phyloP scores from a whole-genome alignment of 139 green algal genomes.

The Volvox reticuliferus region DNA sequence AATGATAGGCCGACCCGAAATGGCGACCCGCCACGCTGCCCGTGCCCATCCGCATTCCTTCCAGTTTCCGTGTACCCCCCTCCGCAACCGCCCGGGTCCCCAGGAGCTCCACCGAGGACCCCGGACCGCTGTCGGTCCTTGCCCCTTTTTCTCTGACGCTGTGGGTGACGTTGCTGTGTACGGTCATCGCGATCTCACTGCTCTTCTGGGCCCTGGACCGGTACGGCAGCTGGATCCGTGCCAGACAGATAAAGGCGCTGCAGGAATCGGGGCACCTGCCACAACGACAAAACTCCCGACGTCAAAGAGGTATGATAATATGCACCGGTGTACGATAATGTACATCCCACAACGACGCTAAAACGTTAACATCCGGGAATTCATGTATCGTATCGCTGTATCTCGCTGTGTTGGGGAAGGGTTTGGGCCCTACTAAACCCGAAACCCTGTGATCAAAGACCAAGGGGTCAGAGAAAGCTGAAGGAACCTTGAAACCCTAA shows the following conservation, averaged over 20 bases:
- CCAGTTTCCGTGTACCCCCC: background rate
- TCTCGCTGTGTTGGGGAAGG: no score
- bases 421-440: no score
- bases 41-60: background rate
- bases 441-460: no score
- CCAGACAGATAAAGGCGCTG: constrained; percentile 1
- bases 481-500: no score
- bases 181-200: background rate
- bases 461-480: no score
- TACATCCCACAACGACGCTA: no score
- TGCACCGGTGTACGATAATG: no score
- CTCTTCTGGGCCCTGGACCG: constrained; percentile 29
- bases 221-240: constrained; percentile 32
- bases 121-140: constrained; percentile 26
- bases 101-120: background rate
- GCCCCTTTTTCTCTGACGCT: constrained; percentile 13
- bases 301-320: no score
- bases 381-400: no score
- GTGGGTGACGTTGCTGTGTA: constrained; percentile 34
- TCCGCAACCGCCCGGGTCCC: background rate
- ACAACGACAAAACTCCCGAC: no score
- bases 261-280: background rate
- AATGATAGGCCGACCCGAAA: background rate
- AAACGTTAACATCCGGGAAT: no score
- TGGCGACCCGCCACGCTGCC: no score